These are phyloP conservation scores for Paecilomyces formosus DNA, from an alignment of 2,329 filamentous ascomycete genomes.

Conservation along the genomic window DNA sequence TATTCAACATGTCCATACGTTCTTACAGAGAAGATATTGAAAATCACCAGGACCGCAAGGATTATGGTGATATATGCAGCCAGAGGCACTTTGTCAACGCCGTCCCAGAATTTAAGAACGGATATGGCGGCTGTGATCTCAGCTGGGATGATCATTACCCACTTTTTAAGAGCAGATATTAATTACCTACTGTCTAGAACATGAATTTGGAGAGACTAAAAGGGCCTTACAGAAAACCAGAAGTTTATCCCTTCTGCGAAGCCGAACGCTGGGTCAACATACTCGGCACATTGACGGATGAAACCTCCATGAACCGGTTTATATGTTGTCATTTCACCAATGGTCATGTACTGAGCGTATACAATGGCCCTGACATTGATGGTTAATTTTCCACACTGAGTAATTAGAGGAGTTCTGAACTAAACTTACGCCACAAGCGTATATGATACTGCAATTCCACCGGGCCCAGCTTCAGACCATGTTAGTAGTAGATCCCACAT, in stretches of 20 bases:
- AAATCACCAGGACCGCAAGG: slow-evolving; percentile 16
- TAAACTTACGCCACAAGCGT: slow-evolving; percentile 20
- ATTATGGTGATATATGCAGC: slow-evolving; percentile 28
- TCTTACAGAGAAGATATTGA: slow-evolving; percentile 19
- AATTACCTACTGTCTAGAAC: background rate
- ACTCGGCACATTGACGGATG: slow-evolving; percentile 23
- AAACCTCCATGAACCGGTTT: slow-evolving; percentile 27
- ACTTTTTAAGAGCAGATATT: slow-evolving; percentile 6
- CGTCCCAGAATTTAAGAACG: slow-evolving; percentile 25
- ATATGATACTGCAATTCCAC: slow-evolving; percentile 24
- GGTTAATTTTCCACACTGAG: background rate
- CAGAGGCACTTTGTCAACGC: slow-evolving; percentile 16
- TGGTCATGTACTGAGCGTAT: slow-evolving; percentile 24
- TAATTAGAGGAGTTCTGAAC: background rate
- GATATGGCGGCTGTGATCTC: slow-evolving; percentile 28
- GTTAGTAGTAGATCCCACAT: background rate
- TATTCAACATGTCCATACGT: slow-evolving; percentile 25
- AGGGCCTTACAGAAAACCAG: slow-evolving; percentile 19
- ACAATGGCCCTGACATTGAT: slow-evolving; percentile 18
- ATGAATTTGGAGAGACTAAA: background rate
- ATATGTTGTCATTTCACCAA: slow-evolving; percentile 25
- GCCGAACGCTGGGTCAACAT: slow-evolving; percentile 25
- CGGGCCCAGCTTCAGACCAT: slow-evolving; percentile 19
- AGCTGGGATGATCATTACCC: slow-evolving; percentile 25
- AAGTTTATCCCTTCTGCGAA: slow-evolving; percentile 29